Evolutionary conservation across 768 basidiomycete genomes (phyloP), one percentile per base, ranked within the genome.

Genomic region (Mycena sanguinolenta): DNA sequence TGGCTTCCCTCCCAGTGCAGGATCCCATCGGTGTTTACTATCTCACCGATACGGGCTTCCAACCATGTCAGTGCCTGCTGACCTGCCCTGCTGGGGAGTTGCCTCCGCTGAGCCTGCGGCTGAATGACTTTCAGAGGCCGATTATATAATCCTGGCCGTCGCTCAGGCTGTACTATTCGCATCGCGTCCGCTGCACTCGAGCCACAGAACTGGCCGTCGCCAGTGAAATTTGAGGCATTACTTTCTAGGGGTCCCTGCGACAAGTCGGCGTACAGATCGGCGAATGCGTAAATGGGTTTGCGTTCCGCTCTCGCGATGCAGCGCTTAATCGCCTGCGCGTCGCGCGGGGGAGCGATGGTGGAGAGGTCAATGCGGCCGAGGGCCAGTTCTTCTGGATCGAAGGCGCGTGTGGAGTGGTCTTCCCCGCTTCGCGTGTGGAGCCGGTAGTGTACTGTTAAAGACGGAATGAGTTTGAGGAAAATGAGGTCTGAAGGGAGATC

Each of bases 381-480:
- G 3, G 67, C 23, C 23, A 42, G 53, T 19, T 68, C 67, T 10
- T 42, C 36, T 14, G 32, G 17, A 23, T 68, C 39, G 23, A 62
- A 62, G 3, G 67, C 42, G 16, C 5, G 9, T 4, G 10, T 17
- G 2, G 55, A 63, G 12, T 2, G 2, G 19, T 63, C 67, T 3
- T 63, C 60, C 1, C 54, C 54, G 27, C 25, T 36, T 4, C 39
- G 60, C 4, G 54, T 58, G 42, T 61, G 23, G 4, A 63, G 60
- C n/a, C 53, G 67, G 23, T 69, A 62, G 32, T 68, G 62, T 1
- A 68, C 67, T 68, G n/a, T n/a, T n/a, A n/a, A n/a, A n/a, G n/a
- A n/a, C n/a, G n/a, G n/a, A n/a, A n/a, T n/a, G n/a, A n/a, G n/a
- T n/a, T n/a, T n/a, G n/a, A n/a, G n/a, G n/a, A n/a, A n/a, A n/a